Evolutionary conservation across 2,329 filamentous ascomycete species (phyloP).

Genomic region (Pseudogymnoascus sp.): DNA sequence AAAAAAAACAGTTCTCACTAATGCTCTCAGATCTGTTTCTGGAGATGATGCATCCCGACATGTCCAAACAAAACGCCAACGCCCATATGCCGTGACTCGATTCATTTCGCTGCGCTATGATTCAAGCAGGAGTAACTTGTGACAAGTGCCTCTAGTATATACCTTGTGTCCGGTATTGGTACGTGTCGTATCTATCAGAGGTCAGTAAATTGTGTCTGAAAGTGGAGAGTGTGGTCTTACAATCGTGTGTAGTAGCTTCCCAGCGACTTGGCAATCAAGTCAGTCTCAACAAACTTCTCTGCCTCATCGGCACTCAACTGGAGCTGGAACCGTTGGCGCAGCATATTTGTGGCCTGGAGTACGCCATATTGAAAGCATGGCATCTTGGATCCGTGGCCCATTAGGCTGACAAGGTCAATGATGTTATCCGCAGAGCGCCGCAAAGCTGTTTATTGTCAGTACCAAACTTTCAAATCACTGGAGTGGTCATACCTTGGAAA

Average conservation of each 20-base stretch:
- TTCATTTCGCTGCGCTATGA: conserved; percentile 2
- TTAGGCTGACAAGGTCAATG: conserved; percentile 74
- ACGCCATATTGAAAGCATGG: conserved; percentile 72
- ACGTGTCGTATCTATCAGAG: conserved; percentile 63
- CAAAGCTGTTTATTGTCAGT: conserved; percentile 44
- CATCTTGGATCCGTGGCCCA: conserved; percentile 78
- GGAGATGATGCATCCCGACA: conserved; percentile 1
- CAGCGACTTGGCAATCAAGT: conserved; percentile 71
- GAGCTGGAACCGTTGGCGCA: conserved; percentile 70
- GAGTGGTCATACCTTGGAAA: conserved; percentile 58
- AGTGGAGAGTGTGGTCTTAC: conserved; percentile 41
- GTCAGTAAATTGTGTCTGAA: conserved; percentile 12
- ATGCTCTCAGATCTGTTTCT: conserved; percentile 8
- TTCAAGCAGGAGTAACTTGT: neutral
- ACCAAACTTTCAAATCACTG: neutral
- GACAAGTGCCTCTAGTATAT: conserved; percentile 54
- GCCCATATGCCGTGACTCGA: neutral
- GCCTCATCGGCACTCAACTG: conserved; percentile 78
- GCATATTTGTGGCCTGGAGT: conserved; percentile 58
- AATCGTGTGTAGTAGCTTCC: conserved; percentile 83
- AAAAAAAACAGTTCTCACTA: neutral
- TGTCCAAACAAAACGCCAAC: conserved; percentile 7
- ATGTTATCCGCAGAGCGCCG: conserved; percentile 72
- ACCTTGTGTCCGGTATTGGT: conserved; percentile 80
- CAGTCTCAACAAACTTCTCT: conserved; percentile 71